phyloP scores from a whole-genome alignment of 2,329 filamentous ascomycete genomes.

The Cryoendolithus antarcticus region DNA sequence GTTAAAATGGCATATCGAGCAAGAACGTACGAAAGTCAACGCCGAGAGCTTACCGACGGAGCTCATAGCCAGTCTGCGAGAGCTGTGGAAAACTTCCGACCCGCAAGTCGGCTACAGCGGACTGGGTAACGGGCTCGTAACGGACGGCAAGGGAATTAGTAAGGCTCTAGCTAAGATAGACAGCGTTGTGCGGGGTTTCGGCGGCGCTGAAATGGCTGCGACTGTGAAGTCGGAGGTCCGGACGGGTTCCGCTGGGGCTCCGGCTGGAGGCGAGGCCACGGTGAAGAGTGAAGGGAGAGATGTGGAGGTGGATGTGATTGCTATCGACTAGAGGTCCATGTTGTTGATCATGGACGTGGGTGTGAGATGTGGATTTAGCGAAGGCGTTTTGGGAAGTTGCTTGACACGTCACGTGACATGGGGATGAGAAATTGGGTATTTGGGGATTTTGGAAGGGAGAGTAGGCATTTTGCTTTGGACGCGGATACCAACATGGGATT shows the following conservation, averaged over 20 bases:
- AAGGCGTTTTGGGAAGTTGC: too few species aligned
- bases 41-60: conserved; percentile 11
- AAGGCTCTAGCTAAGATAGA: conserved; percentile 27
- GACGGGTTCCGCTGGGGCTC: background rate
- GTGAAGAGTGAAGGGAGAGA: background rate
- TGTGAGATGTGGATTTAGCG: too few species aligned
- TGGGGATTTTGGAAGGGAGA: too few species aligned
- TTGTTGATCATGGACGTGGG: too few species aligned
- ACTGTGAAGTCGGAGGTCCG: conserved; percentile 4
- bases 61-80: conserved; percentile 22
- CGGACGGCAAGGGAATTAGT: conserved; percentile 23
- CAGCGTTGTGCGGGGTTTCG: conserved; percentile 23
- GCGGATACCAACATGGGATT: too few species aligned
- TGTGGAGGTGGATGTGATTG: conserved; percentile 16
- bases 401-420: too few species aligned
- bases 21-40: conserved; percentile 7
- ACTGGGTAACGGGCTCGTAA: conserved; percentile 25
- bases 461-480: too few species aligned
- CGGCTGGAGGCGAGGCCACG: background rate
- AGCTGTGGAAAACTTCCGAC: conserved; percentile 15
- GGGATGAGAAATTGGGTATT: too few species aligned
- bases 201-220: background rate
- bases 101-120: conserved; percentile 13
- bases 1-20: conserved; percentile 26
- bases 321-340: conserved; percentile 14